Evolutionary conservation across 2,329 filamentous ascomycete genomes (phyloP).

Genomic region (Ilyonectria sp.): DNA sequence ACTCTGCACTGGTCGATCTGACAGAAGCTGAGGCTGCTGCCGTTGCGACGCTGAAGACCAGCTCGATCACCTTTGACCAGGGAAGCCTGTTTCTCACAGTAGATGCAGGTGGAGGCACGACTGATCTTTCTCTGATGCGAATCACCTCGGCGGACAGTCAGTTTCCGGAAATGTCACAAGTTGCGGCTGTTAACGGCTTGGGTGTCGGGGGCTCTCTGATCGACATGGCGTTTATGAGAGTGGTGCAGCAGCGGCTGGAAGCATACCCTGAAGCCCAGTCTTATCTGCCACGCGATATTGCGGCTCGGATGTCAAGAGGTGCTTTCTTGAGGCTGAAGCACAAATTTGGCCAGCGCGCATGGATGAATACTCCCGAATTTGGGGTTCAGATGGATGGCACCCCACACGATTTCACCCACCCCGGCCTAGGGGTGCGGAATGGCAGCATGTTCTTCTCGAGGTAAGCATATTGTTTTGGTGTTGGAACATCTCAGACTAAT

Average conservation of each 20-base stretch:
- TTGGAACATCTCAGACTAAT: not conserved
- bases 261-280: conserved; percentile 56
- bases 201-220: conserved; percentile 64
- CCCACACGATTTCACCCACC: conserved; percentile 56
- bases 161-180: conserved; percentile 52
- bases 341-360: conserved; percentile 62
- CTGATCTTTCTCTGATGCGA: conserved; percentile 61
- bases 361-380: conserved; percentile 53
- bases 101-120: conserved; percentile 64
- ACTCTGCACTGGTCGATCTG: conserved; percentile 60
- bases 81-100: conserved; percentile 61
- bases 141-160: conserved; percentile 49
- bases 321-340: conserved; percentile 58
- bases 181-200: conserved; percentile 59
- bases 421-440: conserved; percentile 55
- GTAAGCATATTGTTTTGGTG: not conserved
- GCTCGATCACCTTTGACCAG: conserved; percentile 54
- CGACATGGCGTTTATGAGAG: conserved; percentile 57
- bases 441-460: conserved; percentile 57
- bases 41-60: conserved; percentile 62
- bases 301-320: conserved; percentile 55
- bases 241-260: conserved; percentile 56
- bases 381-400: conserved; percentile 62
- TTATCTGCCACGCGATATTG: conserved; percentile 56
- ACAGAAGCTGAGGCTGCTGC: conserved; percentile 66